phyloP scores from a whole-genome alignment of 2,329 filamentous ascomycete species.

The Colletotrichum melonis region DNA sequence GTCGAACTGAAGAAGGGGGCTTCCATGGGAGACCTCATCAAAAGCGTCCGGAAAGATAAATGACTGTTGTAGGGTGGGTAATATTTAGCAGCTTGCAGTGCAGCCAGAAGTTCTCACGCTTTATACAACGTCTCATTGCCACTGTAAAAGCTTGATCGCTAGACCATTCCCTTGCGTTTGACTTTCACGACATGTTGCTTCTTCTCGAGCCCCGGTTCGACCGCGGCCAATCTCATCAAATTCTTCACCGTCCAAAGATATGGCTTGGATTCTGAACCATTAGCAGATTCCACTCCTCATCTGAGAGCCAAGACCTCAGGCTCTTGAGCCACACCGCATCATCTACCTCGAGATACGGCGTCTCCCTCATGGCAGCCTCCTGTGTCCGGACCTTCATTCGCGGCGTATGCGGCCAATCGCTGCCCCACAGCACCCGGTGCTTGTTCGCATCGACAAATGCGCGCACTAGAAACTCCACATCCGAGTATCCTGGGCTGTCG shows the following conservation, averaged over 20 bases:
- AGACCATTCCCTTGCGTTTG: no score
- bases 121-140: no score
- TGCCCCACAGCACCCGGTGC: constrained; percentile 48
- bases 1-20: constrained; percentile 23
- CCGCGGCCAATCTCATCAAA: no score
- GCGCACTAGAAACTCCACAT: constrained; percentile 44
- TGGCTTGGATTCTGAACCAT: constrained; percentile 32
- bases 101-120: background rate
- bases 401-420: constrained; percentile 52
- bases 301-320: constrained; percentile 39
- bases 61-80: background rate
- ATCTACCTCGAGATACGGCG: constrained; percentile 40
- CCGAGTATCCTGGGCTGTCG: constrained; percentile 43
- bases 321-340: constrained; percentile 40
- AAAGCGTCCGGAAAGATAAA: constrained; percentile 12
- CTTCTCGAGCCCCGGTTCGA: no score
- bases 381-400: constrained; percentile 48
- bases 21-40: constrained; percentile 22
- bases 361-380: constrained; percentile 47
- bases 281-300: constrained; percentile 39
- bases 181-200: no score
- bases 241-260: background rate
- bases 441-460: constrained; percentile 47
- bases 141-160: no score
- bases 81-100: background rate